Evolutionary conservation across 2,329 filamentous ascomycete genomes (phyloP).

Genomic region (Colletotrichum sp.): DNA sequence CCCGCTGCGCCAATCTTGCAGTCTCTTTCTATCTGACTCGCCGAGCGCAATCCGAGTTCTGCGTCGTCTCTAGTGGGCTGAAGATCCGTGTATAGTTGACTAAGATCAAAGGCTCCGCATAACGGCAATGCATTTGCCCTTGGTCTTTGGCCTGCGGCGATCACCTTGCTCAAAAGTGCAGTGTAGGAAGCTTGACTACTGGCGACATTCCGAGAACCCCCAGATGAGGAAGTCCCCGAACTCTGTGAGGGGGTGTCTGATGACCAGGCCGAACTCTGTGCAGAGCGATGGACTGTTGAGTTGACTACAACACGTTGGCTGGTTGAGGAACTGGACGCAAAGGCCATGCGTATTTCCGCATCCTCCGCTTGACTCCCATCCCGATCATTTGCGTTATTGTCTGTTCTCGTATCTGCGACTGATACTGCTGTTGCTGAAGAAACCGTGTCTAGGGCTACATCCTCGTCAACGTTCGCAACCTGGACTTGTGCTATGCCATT

Average conservation of each 20-base stretch:
- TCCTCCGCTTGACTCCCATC: too few relatives aligned
- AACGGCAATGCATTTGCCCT: background rate
- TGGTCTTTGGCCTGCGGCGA: background rate
- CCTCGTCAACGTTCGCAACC: background rate
- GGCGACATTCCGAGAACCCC: background rate
- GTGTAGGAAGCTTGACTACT: background rate
- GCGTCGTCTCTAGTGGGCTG: background rate
- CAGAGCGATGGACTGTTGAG: too few relatives aligned
- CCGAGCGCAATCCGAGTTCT: background rate
- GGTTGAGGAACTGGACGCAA: too few relatives aligned
- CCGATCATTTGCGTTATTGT: too few relatives aligned
- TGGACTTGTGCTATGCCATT: background rate
- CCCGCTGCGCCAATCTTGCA: conserved; percentile 23
- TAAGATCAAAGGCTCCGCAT: background rate
- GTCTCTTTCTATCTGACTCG: conserved; percentile 3
- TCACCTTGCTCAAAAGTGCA: background rate
- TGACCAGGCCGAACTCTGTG: too few relatives aligned
- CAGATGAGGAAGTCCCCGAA: background rate
- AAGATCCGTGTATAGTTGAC: background rate
- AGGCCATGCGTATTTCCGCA: too few relatives aligned
- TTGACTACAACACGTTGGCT: too few relatives aligned
- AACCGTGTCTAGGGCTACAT: background rate
- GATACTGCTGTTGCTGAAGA: too few relatives aligned
- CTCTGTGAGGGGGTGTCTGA: too few relatives aligned
- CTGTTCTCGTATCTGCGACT: too few relatives aligned